A percentile compares a stretch with the other conserved stretches of the same genome.
These are phyloP conservation scores for Daldinia eschscholtzii DNA, from an alignment of 2,329 filamentous ascomycete species.

Conservation along the genomic window DNA sequence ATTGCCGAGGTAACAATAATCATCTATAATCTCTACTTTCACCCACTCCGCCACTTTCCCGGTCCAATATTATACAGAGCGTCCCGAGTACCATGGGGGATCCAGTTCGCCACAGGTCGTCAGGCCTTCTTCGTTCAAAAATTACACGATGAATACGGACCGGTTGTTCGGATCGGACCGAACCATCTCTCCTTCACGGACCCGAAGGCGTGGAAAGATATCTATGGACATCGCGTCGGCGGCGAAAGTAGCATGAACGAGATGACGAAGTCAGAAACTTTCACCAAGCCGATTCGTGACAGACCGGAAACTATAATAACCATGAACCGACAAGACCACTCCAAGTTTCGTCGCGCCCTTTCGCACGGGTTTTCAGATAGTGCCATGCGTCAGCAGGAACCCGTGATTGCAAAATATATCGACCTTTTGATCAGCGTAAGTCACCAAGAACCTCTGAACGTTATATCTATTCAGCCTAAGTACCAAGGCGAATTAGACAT, in stretches of 20 bases:
- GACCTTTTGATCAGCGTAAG: conserved; percentile 54
- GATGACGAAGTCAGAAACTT: conserved; percentile 44
- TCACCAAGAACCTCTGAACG: not conserved
- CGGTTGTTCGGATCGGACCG: conserved; percentile 46
- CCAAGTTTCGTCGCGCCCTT: conserved; percentile 48
- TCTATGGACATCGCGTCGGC: conserved; percentile 52
- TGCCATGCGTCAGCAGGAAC: conserved; percentile 50
- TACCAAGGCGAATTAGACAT: too few relatives aligned
- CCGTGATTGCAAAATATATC: conserved; percentile 56
- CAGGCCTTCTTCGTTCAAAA: conserved; percentile 46
- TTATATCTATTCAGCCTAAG: not conserved
- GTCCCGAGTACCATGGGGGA: conserved; percentile 45
- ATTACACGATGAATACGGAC: conserved; percentile 46
- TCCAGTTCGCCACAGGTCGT: conserved; percentile 41
- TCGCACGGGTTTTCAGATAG: conserved; percentile 51
- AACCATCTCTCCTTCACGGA: conserved; percentile 52
- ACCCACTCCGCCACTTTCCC: conserved; percentile 48
- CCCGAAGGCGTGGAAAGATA: conserved; percentile 51
- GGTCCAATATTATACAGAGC: conserved; percentile 45
- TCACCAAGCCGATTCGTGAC: conserved; percentile 37
- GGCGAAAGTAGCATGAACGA: conserved; percentile 40
- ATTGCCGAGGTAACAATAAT: conserved; percentile 40
- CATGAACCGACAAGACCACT: conserved; percentile 49
- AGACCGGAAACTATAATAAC: conserved; percentile 50
- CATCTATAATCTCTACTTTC: conserved; percentile 51